Percentiles rank a stretch among this genome's conserved stretches.
Conservation (phyloP, 2,329 filamentous ascomycete species). For the Aspergillus aculeatinus region DNA sequence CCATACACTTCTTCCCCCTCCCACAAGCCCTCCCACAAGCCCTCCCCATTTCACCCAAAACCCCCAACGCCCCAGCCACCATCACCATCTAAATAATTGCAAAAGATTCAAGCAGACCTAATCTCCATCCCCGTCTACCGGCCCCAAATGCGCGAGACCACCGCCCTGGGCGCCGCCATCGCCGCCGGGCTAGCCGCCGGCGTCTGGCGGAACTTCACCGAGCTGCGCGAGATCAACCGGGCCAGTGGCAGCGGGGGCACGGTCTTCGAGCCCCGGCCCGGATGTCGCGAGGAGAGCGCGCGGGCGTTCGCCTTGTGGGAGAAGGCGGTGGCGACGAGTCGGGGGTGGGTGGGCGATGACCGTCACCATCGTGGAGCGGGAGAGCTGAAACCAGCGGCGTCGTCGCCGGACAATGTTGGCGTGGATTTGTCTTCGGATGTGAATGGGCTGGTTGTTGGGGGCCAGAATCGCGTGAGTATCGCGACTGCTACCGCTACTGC, state of each 20-base stretch:
- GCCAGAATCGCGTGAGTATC: neutral
- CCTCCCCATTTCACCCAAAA: neutral
- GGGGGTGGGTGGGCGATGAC: constrained; percentile 57
- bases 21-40: constrained; percentile 1
- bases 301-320: constrained; percentile 68
- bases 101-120: constrained; percentile 74
- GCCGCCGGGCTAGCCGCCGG: constrained; percentile 78
- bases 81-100: neutral
- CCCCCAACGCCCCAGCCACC: no score
- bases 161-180: constrained; percentile 79
- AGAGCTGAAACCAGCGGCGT: no score
- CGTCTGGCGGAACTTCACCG: constrained; percentile 73
- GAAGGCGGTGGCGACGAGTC: constrained; percentile 72
- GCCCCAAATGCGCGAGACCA: constrained; percentile 83
- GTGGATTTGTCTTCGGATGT: no score
- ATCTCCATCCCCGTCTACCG: constrained; percentile 77
- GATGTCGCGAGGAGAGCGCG: constrained; percentile 53
- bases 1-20: no score
- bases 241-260: constrained; percentile 67
- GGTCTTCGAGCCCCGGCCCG: constrained; percentile 64
- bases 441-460: neutral
- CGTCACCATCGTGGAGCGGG: neutral
- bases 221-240: constrained; percentile 70
- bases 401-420: no score
- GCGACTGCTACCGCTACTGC: constrained; percentile 6